Evolutionary conservation across 257 asterid genomes (phyloP).

Genomic region (Paulownia fortunei): DNA sequence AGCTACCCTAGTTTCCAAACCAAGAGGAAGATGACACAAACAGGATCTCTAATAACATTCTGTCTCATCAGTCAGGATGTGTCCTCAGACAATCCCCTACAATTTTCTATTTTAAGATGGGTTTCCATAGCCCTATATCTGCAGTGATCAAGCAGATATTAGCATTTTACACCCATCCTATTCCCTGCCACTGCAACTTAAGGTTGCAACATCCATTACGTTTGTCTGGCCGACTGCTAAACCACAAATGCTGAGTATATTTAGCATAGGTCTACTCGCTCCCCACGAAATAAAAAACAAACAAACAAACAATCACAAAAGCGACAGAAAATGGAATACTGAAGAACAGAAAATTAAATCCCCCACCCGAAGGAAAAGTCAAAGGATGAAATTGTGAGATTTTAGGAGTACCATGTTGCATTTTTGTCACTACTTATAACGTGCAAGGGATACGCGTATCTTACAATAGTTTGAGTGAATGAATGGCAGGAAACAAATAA

Average conservation of each 20-base stretch:
- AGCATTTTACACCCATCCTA: too few species aligned
- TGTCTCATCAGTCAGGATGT: too few species aligned
- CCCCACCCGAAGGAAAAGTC: background rate
- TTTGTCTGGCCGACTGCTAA: background rate
- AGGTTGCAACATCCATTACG: background rate
- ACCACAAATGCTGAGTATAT: background rate
- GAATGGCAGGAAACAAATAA: conserved; percentile 67
- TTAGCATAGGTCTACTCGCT: background rate
- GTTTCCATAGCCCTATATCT: too few species aligned
- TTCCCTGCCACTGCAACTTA: too few species aligned
- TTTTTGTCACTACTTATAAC: background rate
- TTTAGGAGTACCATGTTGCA: background rate
- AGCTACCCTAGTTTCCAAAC: background rate
- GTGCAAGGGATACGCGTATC: conserved; percentile 33
- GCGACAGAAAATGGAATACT: background rate
- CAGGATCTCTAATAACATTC: background rate
- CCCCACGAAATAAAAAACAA: background rate
- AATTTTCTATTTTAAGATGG: too few species aligned
- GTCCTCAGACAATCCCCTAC: too few species aligned
- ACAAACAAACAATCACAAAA: too few species aligned
- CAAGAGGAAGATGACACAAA: background rate
- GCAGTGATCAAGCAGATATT: too few species aligned
- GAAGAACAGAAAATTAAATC: background rate
- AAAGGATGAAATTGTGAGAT: background rate
- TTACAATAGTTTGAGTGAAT: conserved; percentile 76